A percentile compares a stretch with the other conserved stretches of the same genome.
Evolutionary conservation across 805 yeast genomes (phyloP).

Genomic region (Yamadazyma sp.): DNA sequence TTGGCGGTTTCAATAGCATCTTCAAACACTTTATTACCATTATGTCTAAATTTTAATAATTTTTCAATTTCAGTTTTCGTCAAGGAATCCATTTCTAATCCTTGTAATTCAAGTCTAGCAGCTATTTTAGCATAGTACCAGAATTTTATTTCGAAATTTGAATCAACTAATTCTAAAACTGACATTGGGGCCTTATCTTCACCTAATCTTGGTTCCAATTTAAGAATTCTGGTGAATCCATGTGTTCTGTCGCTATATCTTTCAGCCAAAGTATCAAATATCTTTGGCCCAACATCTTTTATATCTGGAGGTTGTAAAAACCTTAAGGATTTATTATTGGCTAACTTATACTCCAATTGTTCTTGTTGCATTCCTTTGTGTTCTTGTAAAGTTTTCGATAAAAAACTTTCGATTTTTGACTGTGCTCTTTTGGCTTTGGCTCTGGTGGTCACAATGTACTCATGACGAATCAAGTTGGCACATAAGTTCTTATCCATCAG

Average conservation of each 20-base stretch:
- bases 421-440: conserved; percentile 45
- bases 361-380: conserved; percentile 19
- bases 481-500: conserved; percentile 44
- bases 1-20: conserved; percentile 57
- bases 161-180: conserved; percentile 79
- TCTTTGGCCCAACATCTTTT: conserved; percentile 49
- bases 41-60: conserved; percentile 42
- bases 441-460: conserved; percentile 40
- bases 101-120: conserved; percentile 73
- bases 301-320: conserved; percentile 50
- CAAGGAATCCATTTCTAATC: conserved; percentile 43
- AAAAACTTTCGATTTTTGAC: conserved; percentile 36
- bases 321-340: conserved; percentile 16
- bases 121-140: conserved; percentile 80
- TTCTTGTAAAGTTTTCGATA: conserved; percentile 28
- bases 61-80: conserved; percentile 58
- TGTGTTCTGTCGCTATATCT: conserved; percentile 64
- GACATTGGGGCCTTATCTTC: conserved; percentile 87
- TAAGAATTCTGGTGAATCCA: conserved; percentile 84
- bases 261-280: conserved; percentile 60
- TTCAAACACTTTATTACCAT: conserved; percentile 54
- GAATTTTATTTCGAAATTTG: conserved; percentile 59
- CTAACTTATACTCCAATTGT: conserved; percentile 13
- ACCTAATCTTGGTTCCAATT: conserved; percentile 80
- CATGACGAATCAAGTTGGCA: conserved; percentile 44